Base-by-base conservation (phyloP, 345 rosid genomes). In the Sonneratia alba region DNA sequence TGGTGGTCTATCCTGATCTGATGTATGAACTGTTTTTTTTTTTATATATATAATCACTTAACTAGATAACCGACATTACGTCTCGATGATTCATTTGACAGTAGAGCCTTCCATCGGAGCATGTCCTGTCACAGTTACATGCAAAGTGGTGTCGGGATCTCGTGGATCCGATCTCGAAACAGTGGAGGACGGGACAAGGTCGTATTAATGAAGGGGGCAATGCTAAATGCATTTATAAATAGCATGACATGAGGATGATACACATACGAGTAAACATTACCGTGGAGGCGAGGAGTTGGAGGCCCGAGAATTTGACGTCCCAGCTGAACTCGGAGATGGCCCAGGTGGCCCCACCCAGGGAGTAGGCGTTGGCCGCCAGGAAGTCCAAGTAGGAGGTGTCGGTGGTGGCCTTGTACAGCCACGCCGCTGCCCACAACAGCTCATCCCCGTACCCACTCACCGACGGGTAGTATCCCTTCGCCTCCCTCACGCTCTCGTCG, bases 391-490 rank as follows among this genome's bases (percentile, higher is more conserved):
- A 87, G 42, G 21, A 55, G 42, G n/a, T 69, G 27, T 73, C 76
- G 85, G 78, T 79, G 83, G 91, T 87, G 77, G 91, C 95, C 71
- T 77, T 81, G 83, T 89, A 82, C 8, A 89, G 87, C 95, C 95
- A 89, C 80, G 84, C 42, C 40, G 89, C 87, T 16, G 83, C 91
- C 96, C 92, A 89, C 63, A 89, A 75, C 82, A 89, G 73, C 87
- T 89, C 96, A 77, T 87, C 92, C 72, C 7, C 75, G 87, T 82
- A 86, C 75, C 92, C 96, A 72, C 92, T 89, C 77, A 86, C 87
- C 77, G 96, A 89, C 74, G 90, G 55, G 63, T 87, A 89, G 79
- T 86, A 77, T 13, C 87, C 85, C 76, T 80, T 84, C 63, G 74
- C 92, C 51, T 74, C 83, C 75, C 48, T 68, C 13, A 85, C 77